Evolutionary conservation across 1,284 basidiomycete genomes (phyloP), one percentile per base, ranked within the genome.

Genomic region (Apiotrichum sp.): DNA sequence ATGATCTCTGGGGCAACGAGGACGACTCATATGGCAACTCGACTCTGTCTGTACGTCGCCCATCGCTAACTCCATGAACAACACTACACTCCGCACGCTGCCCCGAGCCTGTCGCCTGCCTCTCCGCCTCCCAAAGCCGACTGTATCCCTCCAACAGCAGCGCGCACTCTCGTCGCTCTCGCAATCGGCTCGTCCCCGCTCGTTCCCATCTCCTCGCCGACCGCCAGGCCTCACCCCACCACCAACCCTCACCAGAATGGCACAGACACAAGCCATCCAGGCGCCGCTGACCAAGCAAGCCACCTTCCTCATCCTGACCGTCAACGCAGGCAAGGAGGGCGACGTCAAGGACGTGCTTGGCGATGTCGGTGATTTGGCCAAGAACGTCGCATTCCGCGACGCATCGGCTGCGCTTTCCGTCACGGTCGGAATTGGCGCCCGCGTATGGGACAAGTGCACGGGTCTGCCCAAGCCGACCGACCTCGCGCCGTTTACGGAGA

Each of bases 271-370:
- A n/a, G 50, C 53, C 8, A 49, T 59, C 51, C 47, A 22, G 7
- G 53, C 47, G 38, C 51, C 55, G 9, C 48, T 59, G n/a, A 59
- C 55, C 6, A n/a, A n/a, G 6, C 50, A 41, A 3, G 57, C 60
- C 7, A 61, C 56, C 10, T 61, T 61, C 39, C 48, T 70, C 44
- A 63, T 68, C 47, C 62, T 66, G 2, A 64, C 65, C 3, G 60
- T 70, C 53, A 29, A 22, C 6, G 32, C 45, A 0, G 49, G 41
- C 16, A 13, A 42, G 1, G 36, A 46, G 1, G 22, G 39, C 4
- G 43, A 7, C 11, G 52, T 56, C 42, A 44, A 43, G 29, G 42
- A 42, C 36, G 55, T 41, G 11, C 43, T 62, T 4, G 46, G 33
- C 29, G 14, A 6, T 13, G 11, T 55, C 3, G n/a, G 40, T 1